phyloP scores from a whole-genome alignment of 169 alveolate genomes.

The Plasmodium knowlesi region DNA sequence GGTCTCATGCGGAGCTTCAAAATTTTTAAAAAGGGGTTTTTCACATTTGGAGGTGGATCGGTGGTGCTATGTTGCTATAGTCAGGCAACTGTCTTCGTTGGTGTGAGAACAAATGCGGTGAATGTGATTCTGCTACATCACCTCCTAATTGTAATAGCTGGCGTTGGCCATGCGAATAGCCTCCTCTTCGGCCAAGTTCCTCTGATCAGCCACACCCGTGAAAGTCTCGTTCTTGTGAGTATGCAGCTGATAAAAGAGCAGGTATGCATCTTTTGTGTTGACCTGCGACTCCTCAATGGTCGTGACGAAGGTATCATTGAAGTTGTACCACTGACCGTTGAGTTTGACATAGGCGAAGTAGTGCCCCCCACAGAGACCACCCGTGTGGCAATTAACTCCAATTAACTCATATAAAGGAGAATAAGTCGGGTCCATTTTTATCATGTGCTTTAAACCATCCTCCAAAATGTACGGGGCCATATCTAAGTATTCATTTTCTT shows the following conservation, averaged over 20 bases:
- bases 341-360: slow-evolving; percentile 82
- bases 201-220: slow-evolving; percentile 44
- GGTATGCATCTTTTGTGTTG: slow-evolving; percentile 49
- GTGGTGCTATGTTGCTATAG: not conserved
- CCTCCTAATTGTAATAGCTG: slow-evolving; percentile 33
- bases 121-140: not conserved
- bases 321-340: slow-evolving; percentile 82
- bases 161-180: slow-evolving; percentile 60
- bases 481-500: slow-evolving; percentile 75
- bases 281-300: slow-evolving; percentile 50
- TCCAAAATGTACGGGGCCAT: slow-evolving; percentile 74
- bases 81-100: not conserved
- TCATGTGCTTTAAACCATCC: slow-evolving; percentile 75
- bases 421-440: slow-evolving; percentile 70
- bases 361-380: slow-evolving; percentile 85
- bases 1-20: not conserved
- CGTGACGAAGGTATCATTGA: slow-evolving; percentile 75
- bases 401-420: slow-evolving; percentile 82
- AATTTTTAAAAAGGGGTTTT: not conserved
- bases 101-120: not conserved
- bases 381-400: slow-evolving; percentile 84
- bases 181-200: slow-evolving; percentile 44
- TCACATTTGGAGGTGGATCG: not conserved
- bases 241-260: slow-evolving; percentile 42
- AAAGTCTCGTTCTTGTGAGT: slow-evolving; percentile 50